A percentile compares a stretch with the other conserved stretches of the same genome.
Evolutionary conservation across 805 yeast genomes (phyloP).

Genomic region (Geotrichum ghanense): DNA sequence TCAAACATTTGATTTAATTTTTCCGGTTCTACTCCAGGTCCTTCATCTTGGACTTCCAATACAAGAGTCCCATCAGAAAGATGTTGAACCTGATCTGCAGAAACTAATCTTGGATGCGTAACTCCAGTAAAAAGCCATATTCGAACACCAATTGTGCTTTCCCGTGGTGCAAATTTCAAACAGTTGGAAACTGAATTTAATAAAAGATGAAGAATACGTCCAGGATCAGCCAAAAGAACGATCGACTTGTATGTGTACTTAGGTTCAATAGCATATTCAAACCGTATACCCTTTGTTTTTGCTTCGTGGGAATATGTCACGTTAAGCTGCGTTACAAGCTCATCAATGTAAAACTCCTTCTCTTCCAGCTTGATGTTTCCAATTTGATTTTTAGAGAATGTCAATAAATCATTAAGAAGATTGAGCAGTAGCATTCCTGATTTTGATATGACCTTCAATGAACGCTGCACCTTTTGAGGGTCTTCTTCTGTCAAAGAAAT

Average conservation of each 20-base stretch:
- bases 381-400: conserved; percentile 79
- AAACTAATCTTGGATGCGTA: background rate
- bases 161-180: conserved; percentile 82
- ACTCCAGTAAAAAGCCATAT: background rate
- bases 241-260: conserved; percentile 80
- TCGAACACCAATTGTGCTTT: conserved; percentile 51
- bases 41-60: conserved; percentile 76
- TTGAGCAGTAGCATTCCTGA: conserved; percentile 85
- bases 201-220: conserved; percentile 80
- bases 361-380: conserved; percentile 92
- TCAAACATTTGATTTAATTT: conserved; percentile 81
- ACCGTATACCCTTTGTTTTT: conserved; percentile 37
- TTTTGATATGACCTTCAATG: conserved; percentile 75
- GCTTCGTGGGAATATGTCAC: conserved; percentile 46
- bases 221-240: conserved; percentile 77
- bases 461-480: conserved; percentile 79
- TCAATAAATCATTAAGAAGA: conserved; percentile 71
- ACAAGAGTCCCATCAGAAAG: background rate
- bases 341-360: conserved; percentile 84
- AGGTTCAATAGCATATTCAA: conserved; percentile 42
- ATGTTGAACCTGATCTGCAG: background rate
- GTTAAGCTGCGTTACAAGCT: conserved; percentile 73
- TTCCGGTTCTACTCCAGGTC: conserved; percentile 84
- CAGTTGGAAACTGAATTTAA: conserved; percentile 90
- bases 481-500: conserved; percentile 77